Conservation (phyloP, 2,329 filamentous ascomycete genomes). For the Fusarium zealandicum region DNA sequence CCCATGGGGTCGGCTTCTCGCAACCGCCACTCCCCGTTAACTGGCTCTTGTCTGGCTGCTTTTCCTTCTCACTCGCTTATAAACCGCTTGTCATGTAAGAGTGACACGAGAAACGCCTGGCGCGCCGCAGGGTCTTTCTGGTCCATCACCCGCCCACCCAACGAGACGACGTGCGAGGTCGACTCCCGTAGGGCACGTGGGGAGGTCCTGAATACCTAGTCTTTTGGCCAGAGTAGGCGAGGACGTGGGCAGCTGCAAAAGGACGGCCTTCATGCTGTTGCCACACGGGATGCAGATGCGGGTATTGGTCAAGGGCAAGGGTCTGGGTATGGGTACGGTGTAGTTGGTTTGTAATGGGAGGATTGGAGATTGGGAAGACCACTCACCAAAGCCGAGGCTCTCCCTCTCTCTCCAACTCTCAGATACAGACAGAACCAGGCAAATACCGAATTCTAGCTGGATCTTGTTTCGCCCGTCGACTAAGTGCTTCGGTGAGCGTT, state of each 20-base stretch:
- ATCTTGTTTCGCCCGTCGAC: not conserved
- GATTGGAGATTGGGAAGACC: conserved; percentile 13
- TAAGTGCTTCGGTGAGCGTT: conserved; percentile 4
- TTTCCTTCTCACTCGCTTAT: conserved; percentile 14
- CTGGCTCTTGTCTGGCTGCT: conserved; percentile 7
- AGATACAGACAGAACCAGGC: conserved; percentile 14
- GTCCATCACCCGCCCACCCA: conserved; percentile 34
- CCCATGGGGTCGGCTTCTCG: conserved; percentile 13
- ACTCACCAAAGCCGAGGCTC: conserved; percentile 35
- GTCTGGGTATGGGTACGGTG: conserved; percentile 15
- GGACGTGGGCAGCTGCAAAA: conserved; percentile 13
- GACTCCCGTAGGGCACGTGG: conserved; percentile 39
- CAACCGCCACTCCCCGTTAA: conserved; percentile 15
- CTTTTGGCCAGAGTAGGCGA: conserved; percentile 12
- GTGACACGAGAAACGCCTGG: conserved; percentile 33
- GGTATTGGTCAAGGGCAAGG: conserved; percentile 4
- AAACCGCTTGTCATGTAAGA: conserved; percentile 31
- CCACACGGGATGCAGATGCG: conserved; percentile 15
- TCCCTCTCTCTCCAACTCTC: conserved; percentile 14
- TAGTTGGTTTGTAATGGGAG: conserved; percentile 23
- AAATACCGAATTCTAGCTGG: conserved; percentile 7
- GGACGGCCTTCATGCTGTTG: conserved; percentile 8
- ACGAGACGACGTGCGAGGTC: conserved; percentile 25
- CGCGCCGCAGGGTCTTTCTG: conserved; percentile 24
- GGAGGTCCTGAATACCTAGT: conserved; percentile 24